A percentile compares a stretch with the other conserved stretches of the same genome.
Evolutionary conservation across 1,284 basidiomycete genomes (phyloP).

Genomic region (Polyporus tsugae): DNA sequence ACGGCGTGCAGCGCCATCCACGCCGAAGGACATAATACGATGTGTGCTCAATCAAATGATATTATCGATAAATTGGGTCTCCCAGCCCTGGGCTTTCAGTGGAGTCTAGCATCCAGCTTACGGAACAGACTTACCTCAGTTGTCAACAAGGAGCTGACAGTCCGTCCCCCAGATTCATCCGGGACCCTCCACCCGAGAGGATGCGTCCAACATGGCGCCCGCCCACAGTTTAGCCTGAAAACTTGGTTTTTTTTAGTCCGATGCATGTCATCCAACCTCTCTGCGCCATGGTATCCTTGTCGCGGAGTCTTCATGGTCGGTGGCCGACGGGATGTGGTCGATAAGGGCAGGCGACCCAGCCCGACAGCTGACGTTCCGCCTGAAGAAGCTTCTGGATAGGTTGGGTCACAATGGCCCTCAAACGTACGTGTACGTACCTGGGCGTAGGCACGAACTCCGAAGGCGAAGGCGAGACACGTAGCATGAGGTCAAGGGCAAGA

Average conservation of each 20-base stretch:
- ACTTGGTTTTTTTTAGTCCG: background rate
- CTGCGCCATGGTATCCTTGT: background rate
- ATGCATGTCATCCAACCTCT: background rate
- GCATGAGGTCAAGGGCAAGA: background rate
- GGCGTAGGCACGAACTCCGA: background rate
- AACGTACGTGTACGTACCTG: background rate
- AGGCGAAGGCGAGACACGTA: slow-evolving; percentile 1
- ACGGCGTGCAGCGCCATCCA: background rate
- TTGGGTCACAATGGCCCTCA: background rate
- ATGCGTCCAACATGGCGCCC: background rate
- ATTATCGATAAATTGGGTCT: slow-evolving; percentile 1
- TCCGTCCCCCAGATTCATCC: background rate
- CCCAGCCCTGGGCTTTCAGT: background rate
- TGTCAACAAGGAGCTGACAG: background rate
- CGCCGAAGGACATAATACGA: background rate
- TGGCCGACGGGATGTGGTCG: background rate
- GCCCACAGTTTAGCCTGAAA: background rate
- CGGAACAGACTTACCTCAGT: slow-evolving; percentile 5
- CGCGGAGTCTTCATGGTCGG: background rate
- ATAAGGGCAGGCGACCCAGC: background rate
- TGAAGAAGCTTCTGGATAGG: background rate
- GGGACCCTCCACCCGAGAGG: background rate
- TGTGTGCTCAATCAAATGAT: background rate
- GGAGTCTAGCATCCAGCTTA: background rate
- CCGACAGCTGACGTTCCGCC: background rate